Conservation (phyloP, 169 alveolate genomes). For the Besnoitia besnoiti region DNA sequence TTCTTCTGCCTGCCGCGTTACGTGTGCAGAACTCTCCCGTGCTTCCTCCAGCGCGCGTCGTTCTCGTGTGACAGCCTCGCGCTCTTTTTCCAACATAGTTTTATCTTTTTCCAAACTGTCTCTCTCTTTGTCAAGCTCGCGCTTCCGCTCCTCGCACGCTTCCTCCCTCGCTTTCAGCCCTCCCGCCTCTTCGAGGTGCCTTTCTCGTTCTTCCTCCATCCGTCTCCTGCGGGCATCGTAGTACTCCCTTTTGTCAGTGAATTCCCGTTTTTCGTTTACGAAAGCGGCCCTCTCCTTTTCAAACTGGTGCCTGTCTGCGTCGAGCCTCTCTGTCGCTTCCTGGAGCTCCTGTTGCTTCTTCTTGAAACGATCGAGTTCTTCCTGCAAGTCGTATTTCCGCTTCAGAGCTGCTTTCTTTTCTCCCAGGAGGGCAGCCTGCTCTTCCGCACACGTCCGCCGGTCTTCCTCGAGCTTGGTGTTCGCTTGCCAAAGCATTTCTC, state of each 20-base stretch:
- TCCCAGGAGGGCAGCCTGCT: not conserved
- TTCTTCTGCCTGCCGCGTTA: not conserved
- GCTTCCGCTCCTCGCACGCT: not conserved
- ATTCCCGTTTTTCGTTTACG: not conserved
- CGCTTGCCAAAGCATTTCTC: not conserved
- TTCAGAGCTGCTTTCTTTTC: not conserved
- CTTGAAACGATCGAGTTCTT: not conserved
- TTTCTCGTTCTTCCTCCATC: not conserved
- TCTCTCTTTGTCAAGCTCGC: not conserved
- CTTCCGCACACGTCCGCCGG: not conserved
- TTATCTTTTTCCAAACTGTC: not conserved
- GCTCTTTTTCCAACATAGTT: not conserved
- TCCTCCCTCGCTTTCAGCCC: not conserved
- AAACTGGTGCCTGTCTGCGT: not conserved
- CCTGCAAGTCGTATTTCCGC: not conserved
- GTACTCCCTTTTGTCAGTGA: not conserved
- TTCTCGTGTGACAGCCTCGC: not conserved
- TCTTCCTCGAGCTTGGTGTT: not conserved
- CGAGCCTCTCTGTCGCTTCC: not conserved
- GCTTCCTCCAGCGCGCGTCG: not conserved
- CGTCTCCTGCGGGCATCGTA: not conserved
- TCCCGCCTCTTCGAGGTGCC: not conserved
- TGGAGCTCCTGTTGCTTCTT: not conserved
- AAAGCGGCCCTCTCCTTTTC: not conserved
- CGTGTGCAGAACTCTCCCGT: not conserved